Conservation (phyloP, 768 basidiomycete genomes). For the Tulasnella sp. region DNA sequence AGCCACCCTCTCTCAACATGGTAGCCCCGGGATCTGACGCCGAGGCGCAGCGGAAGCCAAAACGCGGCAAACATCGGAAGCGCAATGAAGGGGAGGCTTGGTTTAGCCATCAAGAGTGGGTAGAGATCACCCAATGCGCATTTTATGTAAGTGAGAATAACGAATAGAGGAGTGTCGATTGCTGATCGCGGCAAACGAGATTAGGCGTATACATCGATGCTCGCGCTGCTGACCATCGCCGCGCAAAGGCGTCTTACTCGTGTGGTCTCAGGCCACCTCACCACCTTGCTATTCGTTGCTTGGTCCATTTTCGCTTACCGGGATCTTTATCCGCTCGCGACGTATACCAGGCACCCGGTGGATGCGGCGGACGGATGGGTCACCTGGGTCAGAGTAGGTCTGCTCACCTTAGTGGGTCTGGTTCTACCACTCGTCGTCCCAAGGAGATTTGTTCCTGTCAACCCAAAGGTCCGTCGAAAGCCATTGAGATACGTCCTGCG, state of each 20-base stretch:
- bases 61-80: constrained; percentile 34
- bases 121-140: constrained; percentile 35
- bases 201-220: constrained; percentile 47
- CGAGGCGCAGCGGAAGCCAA: constrained; percentile 24
- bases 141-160: constrained; percentile 37
- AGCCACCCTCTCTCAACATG: constrained; percentile 21
- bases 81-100: constrained; percentile 21
- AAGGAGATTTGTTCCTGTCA: constrained; percentile 53
- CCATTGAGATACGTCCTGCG: neutral
- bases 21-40: constrained; percentile 20
- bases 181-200: neutral
- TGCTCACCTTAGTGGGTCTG: constrained; percentile 46
- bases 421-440: constrained; percentile 55
- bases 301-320: constrained; percentile 45
- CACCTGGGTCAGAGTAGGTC: constrained; percentile 52
- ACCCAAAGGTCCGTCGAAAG: constrained; percentile 45
- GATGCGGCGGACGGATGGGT: constrained; percentile 48
- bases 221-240: constrained; percentile 43
- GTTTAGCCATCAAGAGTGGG: constrained; percentile 35
- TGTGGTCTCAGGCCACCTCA: constrained; percentile 46
- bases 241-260: constrained; percentile 40
- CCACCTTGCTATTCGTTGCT: constrained; percentile 45
- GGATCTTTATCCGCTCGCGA: constrained; percentile 54
- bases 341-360: constrained; percentile 48
- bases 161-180: neutral